A percentile compares a stretch with the other conserved stretches of the same genome.
Conservation (phyloP, 2,329 filamentous ascomycete species). For the Verticillium albo-atrum region DNA sequence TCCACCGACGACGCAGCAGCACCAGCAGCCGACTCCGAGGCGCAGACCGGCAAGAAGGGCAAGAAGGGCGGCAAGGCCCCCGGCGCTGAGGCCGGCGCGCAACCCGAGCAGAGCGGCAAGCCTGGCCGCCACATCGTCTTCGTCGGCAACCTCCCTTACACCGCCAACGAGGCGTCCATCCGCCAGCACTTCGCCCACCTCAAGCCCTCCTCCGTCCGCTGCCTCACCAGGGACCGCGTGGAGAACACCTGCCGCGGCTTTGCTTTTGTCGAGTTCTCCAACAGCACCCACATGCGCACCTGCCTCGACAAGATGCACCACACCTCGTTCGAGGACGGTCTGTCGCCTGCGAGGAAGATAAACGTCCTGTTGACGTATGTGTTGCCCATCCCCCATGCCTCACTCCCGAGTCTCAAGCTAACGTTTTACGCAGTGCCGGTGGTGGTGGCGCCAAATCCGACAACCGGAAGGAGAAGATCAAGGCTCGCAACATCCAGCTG, state of each 20-base stretch:
- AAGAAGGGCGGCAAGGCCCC: slow-evolving; percentile 4
- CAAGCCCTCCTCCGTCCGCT: slow-evolving; percentile 64
- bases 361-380: slow-evolving; percentile 87
- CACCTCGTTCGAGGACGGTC: slow-evolving; percentile 61
- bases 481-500: slow-evolving; percentile 80
- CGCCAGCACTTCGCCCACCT: slow-evolving; percentile 74
- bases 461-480: slow-evolving; percentile 70
- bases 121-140: slow-evolving; percentile 70
- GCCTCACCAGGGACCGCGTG: slow-evolving; percentile 63
- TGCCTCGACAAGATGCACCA: slow-evolving; percentile 91
- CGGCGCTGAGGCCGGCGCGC: slow-evolving; percentile 15
- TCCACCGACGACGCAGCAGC: slow-evolving; percentile 11
- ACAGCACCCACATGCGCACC: slow-evolving; percentile 86
- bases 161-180: slow-evolving; percentile 66
- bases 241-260: slow-evolving; percentile 66
- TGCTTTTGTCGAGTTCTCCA: slow-evolving; percentile 85
- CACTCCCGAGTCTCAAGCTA: neutral
- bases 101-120: slow-evolving; percentile 18
- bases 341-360: slow-evolving; percentile 63
- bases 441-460: slow-evolving; percentile 80
- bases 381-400: neutral
- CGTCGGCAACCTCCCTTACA: slow-evolving; percentile 84
- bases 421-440: slow-evolving; percentile 57
- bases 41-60: slow-evolving; percentile 4
- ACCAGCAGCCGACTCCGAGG: slow-evolving; percentile 1